Evolutionary conservation across 208 protist genomes (phyloP).

Genomic region (Vickermania ingenoplastis): DNA sequence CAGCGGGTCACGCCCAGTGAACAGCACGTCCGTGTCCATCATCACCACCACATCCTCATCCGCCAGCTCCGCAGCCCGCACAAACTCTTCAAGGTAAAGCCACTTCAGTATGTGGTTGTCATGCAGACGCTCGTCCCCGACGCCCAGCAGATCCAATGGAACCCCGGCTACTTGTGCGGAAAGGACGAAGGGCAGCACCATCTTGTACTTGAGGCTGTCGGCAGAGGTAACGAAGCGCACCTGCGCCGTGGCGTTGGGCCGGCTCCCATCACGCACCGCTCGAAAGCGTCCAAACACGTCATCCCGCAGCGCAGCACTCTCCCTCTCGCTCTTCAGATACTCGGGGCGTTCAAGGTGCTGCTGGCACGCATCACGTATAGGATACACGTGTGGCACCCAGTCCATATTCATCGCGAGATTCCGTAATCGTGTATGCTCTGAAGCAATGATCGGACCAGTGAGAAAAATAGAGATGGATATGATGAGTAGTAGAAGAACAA

Average conservation of each 20-base stretch:
- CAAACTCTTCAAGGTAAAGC: not conserved
- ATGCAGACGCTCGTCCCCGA: not conserved
- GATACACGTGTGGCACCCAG: too few species aligned
- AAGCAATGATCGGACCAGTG: too few species aligned
- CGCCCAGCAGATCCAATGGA: not conserved
- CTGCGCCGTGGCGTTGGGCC: not conserved
- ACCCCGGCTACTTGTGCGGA: not conserved
- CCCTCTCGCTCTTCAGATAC: not conserved
- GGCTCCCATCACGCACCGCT: not conserved
- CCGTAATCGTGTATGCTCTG: too few species aligned
- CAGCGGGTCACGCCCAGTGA: not conserved
- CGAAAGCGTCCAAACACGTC: not conserved
- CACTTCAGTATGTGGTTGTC: not conserved
- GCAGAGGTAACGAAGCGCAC: not conserved
- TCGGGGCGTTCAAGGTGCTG: too few species aligned
- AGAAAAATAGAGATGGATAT: too few species aligned
- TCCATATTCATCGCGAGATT: too few species aligned
- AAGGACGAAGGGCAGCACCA: not conserved
- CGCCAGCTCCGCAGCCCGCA: not conserved
- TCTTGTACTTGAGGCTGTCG: not conserved
- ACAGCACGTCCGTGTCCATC: not conserved
- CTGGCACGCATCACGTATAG: too few species aligned
- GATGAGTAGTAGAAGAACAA: too few species aligned
- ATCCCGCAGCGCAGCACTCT: not conserved
- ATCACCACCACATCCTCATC: not conserved